A percentile compares a stretch with the other conserved stretches of the same genome.
These are phyloP conservation scores for Hanseniaspora pseudoguilliermondii DNA, from an alignment of 805 yeast genomes.

Conservation along the genomic window DNA sequence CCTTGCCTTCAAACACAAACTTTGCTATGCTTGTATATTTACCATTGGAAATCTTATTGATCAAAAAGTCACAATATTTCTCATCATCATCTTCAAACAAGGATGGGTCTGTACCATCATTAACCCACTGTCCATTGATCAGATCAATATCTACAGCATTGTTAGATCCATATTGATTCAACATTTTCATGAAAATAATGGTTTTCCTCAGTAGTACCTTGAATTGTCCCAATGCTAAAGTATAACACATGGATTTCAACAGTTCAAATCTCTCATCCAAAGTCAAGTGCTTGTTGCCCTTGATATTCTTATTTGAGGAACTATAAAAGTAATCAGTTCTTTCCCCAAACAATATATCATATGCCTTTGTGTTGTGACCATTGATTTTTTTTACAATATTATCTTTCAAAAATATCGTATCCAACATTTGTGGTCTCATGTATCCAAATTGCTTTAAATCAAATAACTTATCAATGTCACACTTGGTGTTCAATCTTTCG, in stretches of 20 bases:
- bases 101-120: conserved; percentile 16
- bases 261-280: neutral
- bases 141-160: conserved; percentile 20
- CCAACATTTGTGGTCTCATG: neutral
- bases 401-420: neutral
- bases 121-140: conserved; percentile 14
- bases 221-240: conserved; percentile 18
- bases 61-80: conserved; percentile 3
- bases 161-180: conserved; percentile 23
- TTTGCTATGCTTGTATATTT: neutral
- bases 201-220: conserved; percentile 24
- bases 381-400: neutral
- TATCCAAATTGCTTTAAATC: neutral
- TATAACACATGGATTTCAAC: conserved; percentile 13
- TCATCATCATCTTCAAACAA: neutral
- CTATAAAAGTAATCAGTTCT: neutral
- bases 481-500: neutral
- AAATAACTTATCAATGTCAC: neutral
- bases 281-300: neutral
- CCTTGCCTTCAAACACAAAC: neutral
- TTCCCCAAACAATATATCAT: neutral
- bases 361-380: neutral
- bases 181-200: conserved; percentile 24
- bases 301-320: neutral
- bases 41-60: conserved; percentile 1